Evolutionary conservation across 257 asterid species (phyloP), one percentile per base, ranked within the genome.

Genomic region (Nicotiana paniculata): DNA sequence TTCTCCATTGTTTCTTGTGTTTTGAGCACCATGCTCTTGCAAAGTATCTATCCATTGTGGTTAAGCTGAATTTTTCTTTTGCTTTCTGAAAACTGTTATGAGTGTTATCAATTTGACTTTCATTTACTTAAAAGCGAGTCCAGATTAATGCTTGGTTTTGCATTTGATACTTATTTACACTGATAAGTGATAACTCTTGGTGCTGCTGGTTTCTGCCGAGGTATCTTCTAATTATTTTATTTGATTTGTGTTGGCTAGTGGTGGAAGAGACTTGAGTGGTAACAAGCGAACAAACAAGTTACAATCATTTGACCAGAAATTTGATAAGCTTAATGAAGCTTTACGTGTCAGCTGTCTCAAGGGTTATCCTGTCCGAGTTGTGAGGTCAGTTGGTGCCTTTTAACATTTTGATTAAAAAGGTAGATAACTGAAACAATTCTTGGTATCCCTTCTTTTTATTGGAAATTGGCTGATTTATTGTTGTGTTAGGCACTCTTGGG

Each of bases 291-390:
- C 98, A 7, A 90, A 90, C 85, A 95, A 95, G 87, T 55, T 24
- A 9, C 99, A 95, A 78, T 90, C 99, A 3, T 90, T 87, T 85
- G 99, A 93, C 84, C 99, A 95, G 91, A 88, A 63, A 72, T 95
- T 95, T 84, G 85, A 82, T 0, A 91, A 89, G 86, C 64, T 26
- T 12, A 95, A 95, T 81, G 95, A 90, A 83, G 97, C 99, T 39
- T 90, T 95, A 83, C 89, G 99, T 18, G 85, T 95, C 83, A 95
- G 99, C 83, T 95, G 99, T 88, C 86, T 81, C 51, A 86, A 89
- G 61, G 99, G 99, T 53, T 93, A 95, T 89, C 98, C 99, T 59
- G 95, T 95, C 70, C 97, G 99, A 58, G 99, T 95, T 82, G 99
- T 95, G 78, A 91, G 99, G 99, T 95, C 83, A 89, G 85, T 86